Conservation (phyloP, 768 basidiomycete species). For the Scleroderma citrinum region DNA sequence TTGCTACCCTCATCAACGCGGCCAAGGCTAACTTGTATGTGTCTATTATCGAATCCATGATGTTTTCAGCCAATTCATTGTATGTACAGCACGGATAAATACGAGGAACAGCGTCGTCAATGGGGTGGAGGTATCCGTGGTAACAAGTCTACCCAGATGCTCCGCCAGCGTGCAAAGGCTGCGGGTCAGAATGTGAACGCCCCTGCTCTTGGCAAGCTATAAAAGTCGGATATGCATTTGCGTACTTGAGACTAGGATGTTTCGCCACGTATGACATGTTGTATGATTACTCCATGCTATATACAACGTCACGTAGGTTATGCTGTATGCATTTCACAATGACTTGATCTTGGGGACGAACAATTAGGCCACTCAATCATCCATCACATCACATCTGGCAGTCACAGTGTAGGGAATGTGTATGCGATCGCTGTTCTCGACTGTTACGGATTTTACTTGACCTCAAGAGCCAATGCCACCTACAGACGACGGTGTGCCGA, state of each 20-base stretch:
- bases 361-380: too few species aligned
- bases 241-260: neutral
- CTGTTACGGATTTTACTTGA: too few species aligned
- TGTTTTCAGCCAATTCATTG: neutral
- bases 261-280: conserved; percentile 12
- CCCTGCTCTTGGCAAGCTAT: conserved; percentile 61
- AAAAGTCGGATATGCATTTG: conserved; percentile 13
- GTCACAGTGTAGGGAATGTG: too few species aligned
- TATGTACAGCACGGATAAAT: conserved; percentile 70
- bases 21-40: conserved; percentile 97
- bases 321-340: too few species aligned
- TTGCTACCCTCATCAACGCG: conserved; percentile 87
- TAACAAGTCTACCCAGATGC: conserved; percentile 90
- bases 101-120: conserved; percentile 82
- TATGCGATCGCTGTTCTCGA: too few species aligned
- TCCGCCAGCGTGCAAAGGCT: conserved; percentile 92
- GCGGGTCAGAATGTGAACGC: conserved; percentile 61
- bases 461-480: too few species aligned
- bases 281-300: conserved; percentile 11
- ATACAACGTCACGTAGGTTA: conserved; percentile 3
- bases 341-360: too few species aligned
- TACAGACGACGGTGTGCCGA: too few species aligned
- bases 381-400: too few species aligned
- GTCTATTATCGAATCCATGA: conserved; percentile 2
- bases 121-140: conserved; percentile 98